Conservation (phyloP, 1,139 yeast genomes). For the Zhuliangozyma parablackwelliae region DNA sequence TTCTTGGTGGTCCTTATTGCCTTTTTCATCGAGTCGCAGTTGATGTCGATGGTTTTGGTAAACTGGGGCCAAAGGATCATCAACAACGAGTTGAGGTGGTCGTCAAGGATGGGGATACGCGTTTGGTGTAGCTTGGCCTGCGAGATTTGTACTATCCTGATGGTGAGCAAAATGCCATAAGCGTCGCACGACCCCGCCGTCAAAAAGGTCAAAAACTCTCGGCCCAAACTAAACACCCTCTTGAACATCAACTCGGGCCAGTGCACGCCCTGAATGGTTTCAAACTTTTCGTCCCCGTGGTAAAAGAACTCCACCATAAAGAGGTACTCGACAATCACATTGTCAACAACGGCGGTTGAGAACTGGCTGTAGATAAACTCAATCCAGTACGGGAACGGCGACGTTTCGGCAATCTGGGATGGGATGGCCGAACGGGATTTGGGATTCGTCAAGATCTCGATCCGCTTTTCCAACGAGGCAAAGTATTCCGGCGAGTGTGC, state of each 20-base stretch:
- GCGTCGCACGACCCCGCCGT: conserved; percentile 57
- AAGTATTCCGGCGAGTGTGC: conserved; percentile 40
- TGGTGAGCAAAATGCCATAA: conserved; percentile 74
- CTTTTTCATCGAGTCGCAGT: conserved; percentile 63
- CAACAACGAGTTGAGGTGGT: conserved; percentile 63
- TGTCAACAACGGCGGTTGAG: conserved; percentile 70
- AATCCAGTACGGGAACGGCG: conserved; percentile 60
- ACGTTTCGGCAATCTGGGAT: conserved; percentile 81
- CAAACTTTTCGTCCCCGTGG: conserved; percentile 40
- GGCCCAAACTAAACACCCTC: conserved; percentile 42
- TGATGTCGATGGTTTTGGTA: conserved; percentile 69
- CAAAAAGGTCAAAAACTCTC: conserved; percentile 38
- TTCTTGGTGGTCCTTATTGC: conserved; percentile 19
- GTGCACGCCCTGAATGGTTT: conserved; percentile 19
- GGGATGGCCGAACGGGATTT: conserved; percentile 55
- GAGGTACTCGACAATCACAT: conserved; percentile 71
- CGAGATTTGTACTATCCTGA: conserved; percentile 63
- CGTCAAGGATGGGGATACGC: conserved; percentile 73
- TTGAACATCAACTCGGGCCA: conserved; percentile 51
- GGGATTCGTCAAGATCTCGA: conserved; percentile 36
- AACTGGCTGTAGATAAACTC: conserved; percentile 74
- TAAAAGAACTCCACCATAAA: conserved; percentile 71
- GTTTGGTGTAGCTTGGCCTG: conserved; percentile 59
- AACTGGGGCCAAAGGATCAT: conserved; percentile 81
- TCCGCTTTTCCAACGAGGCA: conserved; percentile 53